Conservation (phyloP, 257 asterid genomes). For the Apocynum venetum region DNA sequence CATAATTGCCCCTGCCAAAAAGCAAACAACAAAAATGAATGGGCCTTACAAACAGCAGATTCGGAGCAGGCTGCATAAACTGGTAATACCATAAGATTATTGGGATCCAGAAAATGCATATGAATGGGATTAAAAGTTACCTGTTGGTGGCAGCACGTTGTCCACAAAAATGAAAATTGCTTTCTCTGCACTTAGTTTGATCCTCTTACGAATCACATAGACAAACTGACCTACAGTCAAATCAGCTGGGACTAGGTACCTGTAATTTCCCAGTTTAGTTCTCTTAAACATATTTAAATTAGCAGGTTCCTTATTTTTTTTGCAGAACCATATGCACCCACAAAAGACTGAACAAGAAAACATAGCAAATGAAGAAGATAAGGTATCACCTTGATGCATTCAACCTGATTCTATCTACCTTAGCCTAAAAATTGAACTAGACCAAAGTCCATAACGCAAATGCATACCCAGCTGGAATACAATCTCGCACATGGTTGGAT, state of each 20-base stretch:
- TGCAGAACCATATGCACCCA: not conserved
- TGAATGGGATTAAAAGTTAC: conserved; percentile 20
- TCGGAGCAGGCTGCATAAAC: not conserved
- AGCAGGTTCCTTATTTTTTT: not conserved
- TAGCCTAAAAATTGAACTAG: not conserved
- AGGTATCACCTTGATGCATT: not conserved
- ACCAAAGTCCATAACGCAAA: not conserved
- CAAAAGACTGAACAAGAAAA: not conserved
- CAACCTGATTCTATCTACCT: not conserved
- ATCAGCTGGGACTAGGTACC: conserved; percentile 83
- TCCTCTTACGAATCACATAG: conserved; percentile 65
- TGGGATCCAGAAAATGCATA: not conserved
- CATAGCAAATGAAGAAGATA: not conserved
- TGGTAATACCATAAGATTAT: not conserved
- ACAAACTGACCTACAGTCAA: conserved; percentile 72
- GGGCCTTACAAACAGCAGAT: not conserved
- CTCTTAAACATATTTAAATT: not conserved
- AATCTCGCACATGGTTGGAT: not conserved
- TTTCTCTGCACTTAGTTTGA: conserved; percentile 71
- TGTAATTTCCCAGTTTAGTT: conserved; percentile 25
- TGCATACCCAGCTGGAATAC: not conserved
- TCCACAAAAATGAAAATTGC: conserved; percentile 68
- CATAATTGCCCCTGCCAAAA: conserved; percentile 55
- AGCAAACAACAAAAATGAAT: not conserved
- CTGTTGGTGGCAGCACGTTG: conserved; percentile 69